Conservation (phyloP, 2,329 filamentous ascomycete species). For the Lizonia empirigonia region DNA sequence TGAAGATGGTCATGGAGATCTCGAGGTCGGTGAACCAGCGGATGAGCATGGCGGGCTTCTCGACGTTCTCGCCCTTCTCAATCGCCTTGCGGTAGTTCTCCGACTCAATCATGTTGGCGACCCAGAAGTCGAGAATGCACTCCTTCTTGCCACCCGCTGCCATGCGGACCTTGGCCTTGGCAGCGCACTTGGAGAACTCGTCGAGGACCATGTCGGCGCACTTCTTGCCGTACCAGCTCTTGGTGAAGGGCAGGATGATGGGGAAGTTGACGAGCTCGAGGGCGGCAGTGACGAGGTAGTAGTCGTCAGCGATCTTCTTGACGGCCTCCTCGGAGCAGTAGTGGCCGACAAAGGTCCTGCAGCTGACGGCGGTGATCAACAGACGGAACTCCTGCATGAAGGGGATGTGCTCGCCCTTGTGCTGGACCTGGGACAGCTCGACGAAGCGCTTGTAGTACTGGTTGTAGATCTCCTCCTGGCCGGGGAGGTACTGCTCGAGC, state of each 20-base stretch:
- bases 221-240: slow-evolving; percentile 97
- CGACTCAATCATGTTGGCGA: slow-evolving; percentile 79
- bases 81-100: slow-evolving; percentile 79
- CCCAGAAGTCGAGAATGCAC: slow-evolving; percentile 96
- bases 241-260: slow-evolving; percentile 92
- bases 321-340: slow-evolving; percentile 90
- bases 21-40: slow-evolving; percentile 89
- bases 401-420: slow-evolving; percentile 73
- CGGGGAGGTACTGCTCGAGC: slow-evolving; percentile 85
- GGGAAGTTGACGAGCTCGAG: slow-evolving; percentile 89
- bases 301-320: slow-evolving; percentile 94
- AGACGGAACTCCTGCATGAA: slow-evolving; percentile 95
- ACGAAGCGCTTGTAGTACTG: slow-evolving; percentile 82
- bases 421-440: slow-evolving; percentile 70
- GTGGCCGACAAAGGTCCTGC: slow-evolving; percentile 95
- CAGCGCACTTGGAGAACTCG: slow-evolving; percentile 89
- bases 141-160: slow-evolving; percentile 81
- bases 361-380: slow-evolving; percentile 91
- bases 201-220: slow-evolving; percentile 88
- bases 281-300: slow-evolving; percentile 93
- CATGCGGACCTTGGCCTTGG: slow-evolving; percentile 93
- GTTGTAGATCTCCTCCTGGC: slow-evolving; percentile 90
- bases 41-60: slow-evolving; percentile 82
- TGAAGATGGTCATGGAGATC: slow-evolving; percentile 92
- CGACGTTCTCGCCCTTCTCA: slow-evolving; percentile 67